A percentile compares a stretch with the other conserved stretches of the same genome.
Conservation (phyloP, 1,284 basidiomycete species). For the Megacollybia platyphylla region DNA sequence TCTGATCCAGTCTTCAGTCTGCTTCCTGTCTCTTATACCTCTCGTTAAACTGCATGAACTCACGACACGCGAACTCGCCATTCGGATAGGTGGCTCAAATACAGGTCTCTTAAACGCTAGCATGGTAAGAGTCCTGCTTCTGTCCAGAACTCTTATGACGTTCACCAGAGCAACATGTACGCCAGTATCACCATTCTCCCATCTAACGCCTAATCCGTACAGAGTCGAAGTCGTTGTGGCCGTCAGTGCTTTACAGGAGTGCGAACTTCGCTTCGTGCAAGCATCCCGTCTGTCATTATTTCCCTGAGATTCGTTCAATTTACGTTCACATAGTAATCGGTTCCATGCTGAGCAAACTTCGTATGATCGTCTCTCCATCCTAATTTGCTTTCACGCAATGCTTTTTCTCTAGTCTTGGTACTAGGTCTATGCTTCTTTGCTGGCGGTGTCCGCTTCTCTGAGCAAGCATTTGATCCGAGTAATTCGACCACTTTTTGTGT, state of each 20-base stretch:
- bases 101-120: slow-evolving; percentile 76
- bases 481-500: slow-evolving; percentile 12
- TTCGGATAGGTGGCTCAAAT: slow-evolving; percentile 65
- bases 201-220: slow-evolving; percentile 6
- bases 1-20: slow-evolving; percentile 26
- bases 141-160: slow-evolving; percentile 5
- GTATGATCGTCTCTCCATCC: slow-evolving; percentile 24
- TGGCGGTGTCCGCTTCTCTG: slow-evolving; percentile 64
- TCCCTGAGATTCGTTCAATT: neutral
- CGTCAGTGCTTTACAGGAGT: slow-evolving; percentile 71
- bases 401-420: slow-evolving; percentile 32
- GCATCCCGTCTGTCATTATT: slow-evolving; percentile 42
- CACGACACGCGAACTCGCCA: slow-evolving; percentile 62
- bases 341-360: slow-evolving; percentile 65
- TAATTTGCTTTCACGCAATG: slow-evolving; percentile 1
- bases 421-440: slow-evolving; percentile 76
- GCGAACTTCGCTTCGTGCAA: slow-evolving; percentile 78
- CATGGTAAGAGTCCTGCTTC: slow-evolving; percentile 33
- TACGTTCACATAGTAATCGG: slow-evolving; percentile 46
- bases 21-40: slow-evolving; percentile 53
- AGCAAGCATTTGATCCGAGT: slow-evolving; percentile 70
- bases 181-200: slow-evolving; percentile 13
- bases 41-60: slow-evolving; percentile 77
- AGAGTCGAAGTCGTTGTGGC: slow-evolving; percentile 68
- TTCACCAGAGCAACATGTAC: slow-evolving; percentile 51